Evolutionary conservation across 164 flowering plant genomes (phyloP), one percentile per base, ranked within the genome.

Genomic region (Nymphaea thermarum): DNA sequence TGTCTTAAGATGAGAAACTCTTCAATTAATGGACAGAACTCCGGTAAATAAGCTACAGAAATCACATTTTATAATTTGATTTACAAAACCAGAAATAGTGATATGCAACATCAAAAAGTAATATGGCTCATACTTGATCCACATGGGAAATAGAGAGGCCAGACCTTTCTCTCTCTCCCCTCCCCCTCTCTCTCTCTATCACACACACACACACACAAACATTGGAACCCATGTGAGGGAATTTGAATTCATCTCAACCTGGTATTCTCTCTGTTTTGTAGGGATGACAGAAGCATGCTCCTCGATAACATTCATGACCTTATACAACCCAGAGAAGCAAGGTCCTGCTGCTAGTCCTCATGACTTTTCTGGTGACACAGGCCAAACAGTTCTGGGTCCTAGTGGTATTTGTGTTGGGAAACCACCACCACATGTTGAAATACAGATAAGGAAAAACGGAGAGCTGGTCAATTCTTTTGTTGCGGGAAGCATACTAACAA

Each of bases 201-300:
- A 41, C 43, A 10, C 10, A 55, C 10, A 55, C 16, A 55, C 16
- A 16, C 10, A 55, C 12, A 8, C 16, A 16, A 55, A 55, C 10
- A 55, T 8, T 55, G 16, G 60, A 10, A 55, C 16, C 10, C 10
- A 55, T 8, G 10, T 55, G 10, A 55, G 10, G 60, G 12, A 10
- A 55, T 8, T 55, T 55, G 60, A 55, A 55, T 8, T 8, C 60
- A 55, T 66, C 8, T 42, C 64, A 11, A 45, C 15, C 6, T 14
- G 18, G 18, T 11, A 18, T 8, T 25, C 5, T 18, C 43, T 36
- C 2, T 64, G 10, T 64, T 5, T 7, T 44, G 47, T 53, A 93
- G 98, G 97, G 66, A 91, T 91, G 98, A 94, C 98, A 36, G 97
- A 94, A 80, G 78, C 91, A 60, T 86, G 93, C 62, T 94, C 97